Evolutionary conservation across 202 grass and related monocot genomes (phyloP), one percentile per base, ranked within the genome.

Genomic region (Cymbopogon flexuosus): DNA sequence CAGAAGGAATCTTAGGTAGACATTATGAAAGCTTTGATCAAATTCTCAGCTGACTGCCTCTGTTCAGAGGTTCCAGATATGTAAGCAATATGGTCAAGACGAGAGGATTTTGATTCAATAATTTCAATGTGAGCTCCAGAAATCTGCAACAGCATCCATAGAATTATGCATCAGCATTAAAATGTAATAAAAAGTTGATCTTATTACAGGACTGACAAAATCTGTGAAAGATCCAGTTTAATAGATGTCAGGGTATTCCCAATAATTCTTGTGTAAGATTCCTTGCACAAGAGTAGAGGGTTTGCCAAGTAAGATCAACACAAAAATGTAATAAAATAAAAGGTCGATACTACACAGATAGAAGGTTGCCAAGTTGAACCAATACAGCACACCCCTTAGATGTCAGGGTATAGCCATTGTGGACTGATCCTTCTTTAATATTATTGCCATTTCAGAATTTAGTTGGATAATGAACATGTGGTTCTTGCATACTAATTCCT

Each of bases 11-110:
- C 70, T 84, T 84, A 97, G 46, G 95, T 89, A 58, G 92, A 93
- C 84, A 95, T 87, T 78, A 99, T 87, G 80, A 99, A 99, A 62
- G 92, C 96, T 85, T 90, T 93, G 76, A 99, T 95, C 85, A 95
- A 84, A 90, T 93, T 94, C 82, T 93, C 92, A 45, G 95, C 92
- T 7, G 92, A 91, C 51, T 89, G 92, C 76, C 88, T 92, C 84
- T 98, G 90, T 51, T 91, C 86, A 63, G 79, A 62, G 29, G 86
- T 95, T 60, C 95, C 92, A 67, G 90, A 93, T 79, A 98, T 93
- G 31, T 82, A 78, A 67, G 96, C 96, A 82, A 95, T 83, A 77
- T 91, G 86, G 18, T 95, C 96, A 86, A 77, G 93, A 67, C 84
- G 96, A 22, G 92, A 98, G 65, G 84, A 81, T 73, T 89, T 94